Conservation (phyloP, 2,329 filamentous ascomycete species). For the Verruconis gallopava region DNA sequence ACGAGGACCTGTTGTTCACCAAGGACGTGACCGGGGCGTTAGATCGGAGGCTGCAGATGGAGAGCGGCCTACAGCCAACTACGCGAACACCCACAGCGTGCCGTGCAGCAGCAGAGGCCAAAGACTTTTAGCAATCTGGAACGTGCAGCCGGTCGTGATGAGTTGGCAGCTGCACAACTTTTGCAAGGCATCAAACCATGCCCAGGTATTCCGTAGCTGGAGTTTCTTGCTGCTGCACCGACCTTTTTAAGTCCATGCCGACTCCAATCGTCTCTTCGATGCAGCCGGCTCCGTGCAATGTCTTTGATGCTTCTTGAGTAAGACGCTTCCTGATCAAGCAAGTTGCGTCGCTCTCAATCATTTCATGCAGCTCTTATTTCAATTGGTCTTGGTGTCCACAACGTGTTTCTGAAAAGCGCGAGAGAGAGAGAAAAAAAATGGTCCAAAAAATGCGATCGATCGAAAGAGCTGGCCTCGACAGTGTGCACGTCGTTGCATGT, state of each 20-base stretch:
- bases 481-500: no score
- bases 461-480: no score
- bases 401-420: no score
- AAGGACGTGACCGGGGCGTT: neutral
- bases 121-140: neutral
- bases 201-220: neutral
- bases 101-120: neutral
- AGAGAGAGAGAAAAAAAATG: no score
- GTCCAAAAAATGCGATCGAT: no score
- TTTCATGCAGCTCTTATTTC: neutral
- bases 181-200: neutral
- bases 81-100: neutral
- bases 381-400: no score
- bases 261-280: neutral
- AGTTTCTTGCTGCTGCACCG: neutral
- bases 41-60: neutral
- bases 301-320: neutral
- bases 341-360: neutral
- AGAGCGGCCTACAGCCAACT: neutral
- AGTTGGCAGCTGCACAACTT: neutral
- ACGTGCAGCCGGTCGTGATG: neutral
- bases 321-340: neutral
- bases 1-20: no score
- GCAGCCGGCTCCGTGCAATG: neutral
- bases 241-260: neutral